Evolutionary conservation across 2,329 filamentous ascomycete genomes (phyloP).

Genomic region (Hawksworthiomyces lignivorus): DNA sequence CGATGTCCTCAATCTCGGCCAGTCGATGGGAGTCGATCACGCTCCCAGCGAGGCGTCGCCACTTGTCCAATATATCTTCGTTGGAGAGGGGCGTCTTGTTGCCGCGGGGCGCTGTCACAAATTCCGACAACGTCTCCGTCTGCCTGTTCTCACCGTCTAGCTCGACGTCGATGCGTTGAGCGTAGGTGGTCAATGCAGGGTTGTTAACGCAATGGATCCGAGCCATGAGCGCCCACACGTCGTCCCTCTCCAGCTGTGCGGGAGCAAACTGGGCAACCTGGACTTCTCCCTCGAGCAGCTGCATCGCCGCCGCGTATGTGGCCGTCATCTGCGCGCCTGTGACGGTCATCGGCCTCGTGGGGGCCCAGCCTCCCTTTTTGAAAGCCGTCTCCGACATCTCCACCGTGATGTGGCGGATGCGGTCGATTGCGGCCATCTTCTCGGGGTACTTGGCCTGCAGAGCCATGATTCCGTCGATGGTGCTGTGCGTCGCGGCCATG

Average conservation of each 20-base stretch:
- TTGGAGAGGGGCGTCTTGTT: constrained; percentile 26
- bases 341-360: constrained; percentile 24
- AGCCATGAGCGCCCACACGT: constrained; percentile 26
- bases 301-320: constrained; percentile 27
- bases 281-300: constrained; percentile 29
- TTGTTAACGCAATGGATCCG: constrained; percentile 18
- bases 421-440: constrained; percentile 15
- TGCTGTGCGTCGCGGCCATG: constrained; percentile 28
- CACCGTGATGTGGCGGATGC: constrained; percentile 23
- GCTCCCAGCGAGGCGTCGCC: constrained; percentile 20
- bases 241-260: constrained; percentile 25
- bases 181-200: constrained; percentile 13
- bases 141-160: constrained; percentile 9
- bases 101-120: constrained; percentile 21
- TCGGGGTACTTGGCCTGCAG: constrained; percentile 23
- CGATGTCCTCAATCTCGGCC: constrained; percentile 23
- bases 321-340: constrained; percentile 33
- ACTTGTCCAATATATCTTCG: constrained; percentile 30
- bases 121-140: background rate
- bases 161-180: constrained; percentile 9
- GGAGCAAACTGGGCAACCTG: constrained; percentile 25
- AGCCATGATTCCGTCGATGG: constrained; percentile 26
- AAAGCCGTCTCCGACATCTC: constrained; percentile 21
- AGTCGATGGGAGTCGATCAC: constrained; percentile 23
- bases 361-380: constrained; percentile 29